phyloP scores from a whole-genome alignment of 352 stramenopile species.

The Pythium aquatile region DNA sequence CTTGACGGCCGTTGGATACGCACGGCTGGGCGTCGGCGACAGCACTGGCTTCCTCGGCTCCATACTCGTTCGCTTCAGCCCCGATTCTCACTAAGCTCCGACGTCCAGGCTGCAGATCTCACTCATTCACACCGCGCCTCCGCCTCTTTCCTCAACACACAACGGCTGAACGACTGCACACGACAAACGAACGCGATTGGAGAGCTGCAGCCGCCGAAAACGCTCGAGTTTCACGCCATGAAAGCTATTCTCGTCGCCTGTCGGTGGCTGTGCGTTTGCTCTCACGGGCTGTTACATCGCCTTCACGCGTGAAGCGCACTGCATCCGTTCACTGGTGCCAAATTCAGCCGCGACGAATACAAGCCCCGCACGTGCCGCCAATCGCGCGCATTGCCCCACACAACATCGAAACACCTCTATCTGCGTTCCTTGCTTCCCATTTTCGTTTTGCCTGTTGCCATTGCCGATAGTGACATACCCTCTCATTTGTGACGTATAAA shows the following conservation, averaged over 20 bases:
- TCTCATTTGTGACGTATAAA: neutral
- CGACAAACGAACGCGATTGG: neutral
- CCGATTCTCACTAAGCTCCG: neutral
- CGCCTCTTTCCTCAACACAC: neutral
- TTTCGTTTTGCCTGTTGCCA: neutral
- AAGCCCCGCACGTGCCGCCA: neutral
- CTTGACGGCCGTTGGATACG: constrained; percentile 10
- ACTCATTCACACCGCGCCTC: neutral
- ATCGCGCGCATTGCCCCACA: neutral
- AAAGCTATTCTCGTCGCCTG: constrained; percentile 18
- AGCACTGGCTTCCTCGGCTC: constrained; percentile 17
- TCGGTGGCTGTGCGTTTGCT: neutral
- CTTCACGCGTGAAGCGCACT: neutral
- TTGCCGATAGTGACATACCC: neutral
- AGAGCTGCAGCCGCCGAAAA: neutral
- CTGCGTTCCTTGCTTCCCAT: neutral
- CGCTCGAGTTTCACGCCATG: neutral
- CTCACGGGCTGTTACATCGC: constrained; percentile 10
- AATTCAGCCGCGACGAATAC: neutral
- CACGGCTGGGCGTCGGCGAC: constrained; percentile 10
- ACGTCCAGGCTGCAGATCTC: neutral
- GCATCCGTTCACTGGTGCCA: neutral
- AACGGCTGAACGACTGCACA: neutral
- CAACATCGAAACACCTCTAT: neutral
- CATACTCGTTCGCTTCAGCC: constrained; percentile 5